Evolutionary conservation across 768 basidiomycete genomes (phyloP), one percentile per base, ranked within the genome.

Genomic region (Boletellus ananas): DNA sequence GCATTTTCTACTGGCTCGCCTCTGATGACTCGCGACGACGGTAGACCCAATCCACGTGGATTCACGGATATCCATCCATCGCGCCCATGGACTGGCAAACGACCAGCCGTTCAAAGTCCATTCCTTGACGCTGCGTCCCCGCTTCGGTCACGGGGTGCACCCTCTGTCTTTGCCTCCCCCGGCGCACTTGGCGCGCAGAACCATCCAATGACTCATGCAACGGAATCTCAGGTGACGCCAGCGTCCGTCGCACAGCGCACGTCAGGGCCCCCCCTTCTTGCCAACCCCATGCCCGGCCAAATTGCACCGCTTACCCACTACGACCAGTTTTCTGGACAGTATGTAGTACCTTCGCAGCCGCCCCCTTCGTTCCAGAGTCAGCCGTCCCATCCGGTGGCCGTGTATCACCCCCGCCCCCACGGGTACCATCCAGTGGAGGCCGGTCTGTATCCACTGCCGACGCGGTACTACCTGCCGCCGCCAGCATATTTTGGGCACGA

Each of bases 341-440:
- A 81, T 68, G 63, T 72, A 59, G 68, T 78, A 64, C 66, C 78
- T 57, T 52, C 72, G 3, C 77, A 73, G 57, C 29, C 29, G 29
- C 70, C 71, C 20, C 65, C 69, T 46, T 40, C 21, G 6, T 50
- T 50, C 38, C 50, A 49, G 48, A 68, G 50, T 29, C 62, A 75
- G 52, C 62, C 59, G 6, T 76, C 51, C 25, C 63, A 58, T 23
- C 49, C 52, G 3, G 3, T 11, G 8, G 7, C 29, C 10, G 29
- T 29, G 29, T 29, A 29, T 29, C 29, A 29, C 29, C 52, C 75
- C 47, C 52, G 72, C 39, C 68, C 69, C 49, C 74, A 70, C 35
- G 53, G 64, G 27, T 75, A 72, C 54, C 53, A 67, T 40, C 47
- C 45, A 18, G 55, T 59, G 29, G 79, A 76, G 43, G 62, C 60